Evolutionary conservation across 495 filamentous ascomycete species (phyloP).

Genomic region (Letharia columbiana): DNA sequence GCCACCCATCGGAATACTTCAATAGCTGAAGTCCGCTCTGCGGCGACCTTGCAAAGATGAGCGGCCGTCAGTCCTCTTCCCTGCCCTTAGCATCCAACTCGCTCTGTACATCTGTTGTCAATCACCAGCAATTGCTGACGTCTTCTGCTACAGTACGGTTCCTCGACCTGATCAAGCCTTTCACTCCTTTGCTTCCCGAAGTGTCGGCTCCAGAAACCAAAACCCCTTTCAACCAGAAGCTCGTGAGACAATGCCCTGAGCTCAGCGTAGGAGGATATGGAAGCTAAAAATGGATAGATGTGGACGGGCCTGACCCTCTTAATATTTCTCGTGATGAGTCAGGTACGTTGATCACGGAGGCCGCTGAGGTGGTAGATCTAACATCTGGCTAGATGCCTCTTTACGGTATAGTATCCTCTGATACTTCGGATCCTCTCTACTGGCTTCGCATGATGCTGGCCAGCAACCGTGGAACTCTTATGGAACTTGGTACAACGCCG

Average conservation of each 20-base stretch:
- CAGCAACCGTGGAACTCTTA: constrained; percentile 95
- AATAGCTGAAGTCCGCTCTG: constrained; percentile 24
- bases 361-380: background rate
- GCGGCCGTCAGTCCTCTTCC: constrained; percentile 42
- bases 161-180: constrained; percentile 98
- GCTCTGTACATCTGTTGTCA: background rate
- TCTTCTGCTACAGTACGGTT: constrained; percentile 69
- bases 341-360: background rate
- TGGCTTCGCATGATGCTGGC: constrained; percentile 99
- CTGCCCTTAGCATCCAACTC: background rate
- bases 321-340: constrained; percentile 89
- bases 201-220: constrained; percentile 94
- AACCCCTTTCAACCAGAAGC: constrained; percentile 94
- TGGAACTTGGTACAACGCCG: constrained; percentile 98
- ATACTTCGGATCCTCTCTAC: constrained; percentile 95
- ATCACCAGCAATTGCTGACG: constrained; percentile 1
- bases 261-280: background rate
- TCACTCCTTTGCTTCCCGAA: constrained; percentile 97
- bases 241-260: constrained; percentile 32
- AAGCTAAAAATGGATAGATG: constrained; percentile 42
- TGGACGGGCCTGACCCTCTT: constrained; percentile 76
- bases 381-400: constrained; percentile 73
- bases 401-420: constrained; percentile 92
- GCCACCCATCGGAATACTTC: background rate
- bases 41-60: constrained; percentile 43